phyloP scores from a whole-genome alignment of 139 green algal species.

The Mesotaenium endlicherianum region DNA sequence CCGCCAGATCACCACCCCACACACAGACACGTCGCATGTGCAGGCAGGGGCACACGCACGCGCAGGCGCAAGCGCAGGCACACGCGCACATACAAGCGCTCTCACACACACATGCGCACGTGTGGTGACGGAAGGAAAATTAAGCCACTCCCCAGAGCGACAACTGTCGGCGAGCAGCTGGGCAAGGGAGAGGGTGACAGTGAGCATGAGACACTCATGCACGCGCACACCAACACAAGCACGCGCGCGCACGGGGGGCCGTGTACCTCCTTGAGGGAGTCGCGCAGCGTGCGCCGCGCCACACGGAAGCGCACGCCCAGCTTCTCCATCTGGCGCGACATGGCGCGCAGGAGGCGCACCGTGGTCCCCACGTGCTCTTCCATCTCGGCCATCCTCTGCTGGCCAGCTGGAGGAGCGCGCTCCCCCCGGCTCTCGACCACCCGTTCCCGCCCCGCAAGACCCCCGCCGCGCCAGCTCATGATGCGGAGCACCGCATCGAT shows the following conservation, averaged over 20 bases:
- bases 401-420: neutral
- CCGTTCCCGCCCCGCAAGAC: neutral
- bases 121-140: neutral
- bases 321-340: slow-evolving; percentile 40
- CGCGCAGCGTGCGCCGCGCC: slow-evolving; percentile 25
- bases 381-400: neutral
- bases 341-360: slow-evolving; percentile 15
- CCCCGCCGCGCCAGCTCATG: neutral
- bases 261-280: slow-evolving; percentile 16
- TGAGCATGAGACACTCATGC: neutral
- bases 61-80: too few species aligned
- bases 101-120: neutral
- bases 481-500: neutral
- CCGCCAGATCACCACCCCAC: too few species aligned
- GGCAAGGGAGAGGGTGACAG: neutral
- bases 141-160: neutral
- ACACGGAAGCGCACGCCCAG: slow-evolving; percentile 34
- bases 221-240: neutral
- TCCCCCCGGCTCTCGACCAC: neutral
- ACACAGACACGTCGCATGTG: too few species aligned
- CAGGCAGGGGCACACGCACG: too few species aligned
- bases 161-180: neutral
- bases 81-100: neutral
- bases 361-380: slow-evolving; percentile 11
- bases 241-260: neutral